Conservation (phyloP, 2,329 filamentous ascomycete genomes). For the Monilinia aucupariae region DNA sequence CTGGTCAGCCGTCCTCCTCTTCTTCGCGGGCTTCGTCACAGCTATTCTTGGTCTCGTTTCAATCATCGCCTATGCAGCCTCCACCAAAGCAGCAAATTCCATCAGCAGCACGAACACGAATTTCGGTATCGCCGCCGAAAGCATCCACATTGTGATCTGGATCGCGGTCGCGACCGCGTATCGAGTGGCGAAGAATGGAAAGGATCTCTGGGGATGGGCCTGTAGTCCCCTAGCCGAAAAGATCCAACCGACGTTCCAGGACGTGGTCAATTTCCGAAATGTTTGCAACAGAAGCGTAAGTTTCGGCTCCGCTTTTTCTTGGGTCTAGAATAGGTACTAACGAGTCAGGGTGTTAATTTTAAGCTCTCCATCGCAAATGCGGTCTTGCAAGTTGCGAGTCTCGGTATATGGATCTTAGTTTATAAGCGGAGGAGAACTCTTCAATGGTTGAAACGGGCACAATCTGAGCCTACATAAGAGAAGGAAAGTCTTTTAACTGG, state of each 20-base stretch:
- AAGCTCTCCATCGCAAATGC: background rate
- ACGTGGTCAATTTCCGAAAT: constrained; percentile 23
- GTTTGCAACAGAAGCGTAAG: constrained; percentile 23
- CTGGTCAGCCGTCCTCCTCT: constrained; percentile 22
- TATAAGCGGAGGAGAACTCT: background rate
- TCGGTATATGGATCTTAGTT: constrained; percentile 5
- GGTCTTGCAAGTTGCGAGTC: constrained; percentile 4
- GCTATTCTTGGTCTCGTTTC: constrained; percentile 20
- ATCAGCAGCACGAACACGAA: constrained; percentile 18
- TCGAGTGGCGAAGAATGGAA: constrained; percentile 22
- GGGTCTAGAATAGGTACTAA: background rate
- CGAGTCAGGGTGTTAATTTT: background rate
- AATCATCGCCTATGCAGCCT: constrained; percentile 19
- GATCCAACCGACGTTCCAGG: constrained; percentile 24
- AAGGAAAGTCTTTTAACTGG: no score
- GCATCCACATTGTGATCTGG: constrained; percentile 21
- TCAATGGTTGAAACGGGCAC: constrained; percentile 1
- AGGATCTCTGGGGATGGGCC: constrained; percentile 27
- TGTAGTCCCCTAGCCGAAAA: constrained; percentile 21
- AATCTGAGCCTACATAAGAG: background rate
- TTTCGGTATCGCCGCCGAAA: constrained; percentile 17
- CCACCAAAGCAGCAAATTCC: constrained; percentile 20
- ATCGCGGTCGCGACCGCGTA: constrained; percentile 22
- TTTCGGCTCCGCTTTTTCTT: background rate
- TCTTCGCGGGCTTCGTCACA: constrained; percentile 18